phyloP scores from a whole-genome alignment of 805 yeast species.

The Blastobotrys attinorum region DNA sequence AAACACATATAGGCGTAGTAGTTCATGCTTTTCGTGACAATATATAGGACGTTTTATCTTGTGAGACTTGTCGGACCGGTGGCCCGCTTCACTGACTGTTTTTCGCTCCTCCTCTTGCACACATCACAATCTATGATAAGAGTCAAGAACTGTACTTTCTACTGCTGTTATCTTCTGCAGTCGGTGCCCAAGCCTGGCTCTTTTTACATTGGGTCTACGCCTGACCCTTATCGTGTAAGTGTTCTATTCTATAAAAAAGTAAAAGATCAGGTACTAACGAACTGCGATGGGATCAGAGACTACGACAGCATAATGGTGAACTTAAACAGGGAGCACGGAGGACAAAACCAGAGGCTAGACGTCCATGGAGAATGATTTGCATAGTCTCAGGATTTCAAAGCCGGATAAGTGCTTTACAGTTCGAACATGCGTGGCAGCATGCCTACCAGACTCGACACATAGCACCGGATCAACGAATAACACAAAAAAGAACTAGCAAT shows the following conservation, averaged over 20 bases:
- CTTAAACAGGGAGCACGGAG: conserved; percentile 58
- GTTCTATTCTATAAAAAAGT: background rate
- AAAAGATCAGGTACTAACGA: background rate
- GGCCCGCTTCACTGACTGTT: too few relatives aligned
- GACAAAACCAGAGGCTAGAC: conserved; percentile 46
- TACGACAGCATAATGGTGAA: conserved; percentile 75
- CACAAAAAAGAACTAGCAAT: conserved; percentile 18
- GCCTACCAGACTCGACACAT: conserved; percentile 58
- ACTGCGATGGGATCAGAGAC: conserved; percentile 33
- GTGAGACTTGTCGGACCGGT: too few relatives aligned
- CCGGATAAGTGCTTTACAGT: conserved; percentile 61
- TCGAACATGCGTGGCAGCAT: conserved; percentile 84
- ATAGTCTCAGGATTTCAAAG: conserved; percentile 67
- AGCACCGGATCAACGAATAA: conserved; percentile 31
- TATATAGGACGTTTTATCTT: too few relatives aligned
- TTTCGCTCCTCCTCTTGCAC: background rate
- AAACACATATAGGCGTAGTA: background rate
- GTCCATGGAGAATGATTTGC: conserved; percentile 70
- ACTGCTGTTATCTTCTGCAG: conserved; percentile 64
- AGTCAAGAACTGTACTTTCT: conserved; percentile 30
- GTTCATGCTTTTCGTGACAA: too few relatives aligned
- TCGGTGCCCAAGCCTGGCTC: conserved; percentile 50
- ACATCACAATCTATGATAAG: background rate
- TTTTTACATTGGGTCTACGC: conserved; percentile 77
- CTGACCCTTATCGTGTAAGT: conserved; percentile 51